phyloP scores from a whole-genome alignment of 208 protist genomes.

The Wallacemonas sp. region DNA sequence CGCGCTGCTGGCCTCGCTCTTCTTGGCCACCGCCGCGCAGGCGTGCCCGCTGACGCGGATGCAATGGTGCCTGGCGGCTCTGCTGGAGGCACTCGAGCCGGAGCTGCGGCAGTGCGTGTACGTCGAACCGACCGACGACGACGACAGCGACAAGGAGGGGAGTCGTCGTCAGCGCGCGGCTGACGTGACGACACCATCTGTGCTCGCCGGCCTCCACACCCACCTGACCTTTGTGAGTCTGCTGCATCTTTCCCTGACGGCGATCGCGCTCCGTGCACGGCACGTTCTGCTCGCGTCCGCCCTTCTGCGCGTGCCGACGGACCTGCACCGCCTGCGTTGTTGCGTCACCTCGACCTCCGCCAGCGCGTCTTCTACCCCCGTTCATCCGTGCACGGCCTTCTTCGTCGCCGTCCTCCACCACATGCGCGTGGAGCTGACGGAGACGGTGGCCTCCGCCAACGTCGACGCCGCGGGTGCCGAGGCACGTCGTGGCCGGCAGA shows the following conservation, averaged over 20 bases:
- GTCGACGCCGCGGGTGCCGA: not conserved
- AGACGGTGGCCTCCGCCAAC: not conserved
- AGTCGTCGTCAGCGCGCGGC: no score
- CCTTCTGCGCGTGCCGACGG: conserved; percentile 23
- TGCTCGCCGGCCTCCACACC: conserved; percentile 2
- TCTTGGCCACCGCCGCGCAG: not conserved
- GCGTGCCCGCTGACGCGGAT: not conserved
- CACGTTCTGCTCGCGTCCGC: conserved; percentile 45
- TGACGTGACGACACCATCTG: not conserved
- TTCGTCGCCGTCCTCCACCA: conserved; percentile 25
- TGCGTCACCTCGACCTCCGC: not conserved
- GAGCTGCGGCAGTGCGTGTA: conserved; percentile 4
- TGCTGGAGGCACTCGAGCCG: conserved; percentile 9
- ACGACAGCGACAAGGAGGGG: not conserved
- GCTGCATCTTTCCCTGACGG: conserved; percentile 13
- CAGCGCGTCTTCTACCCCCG: not conserved
- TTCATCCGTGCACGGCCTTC: conserved; percentile 31
- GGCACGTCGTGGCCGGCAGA: not conserved
- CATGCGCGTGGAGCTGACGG: conserved; percentile 16
- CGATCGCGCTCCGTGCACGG: conserved; percentile 21
- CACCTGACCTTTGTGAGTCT: conserved; percentile 11
- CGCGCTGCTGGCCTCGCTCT: conserved; percentile 7
- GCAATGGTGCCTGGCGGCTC: conserved; percentile 7
- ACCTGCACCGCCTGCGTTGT: conserved; percentile 13
- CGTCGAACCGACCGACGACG: not conserved